phyloP scores from a whole-genome alignment of 1,139 yeast species.

The Scheffersomyces titani region DNA sequence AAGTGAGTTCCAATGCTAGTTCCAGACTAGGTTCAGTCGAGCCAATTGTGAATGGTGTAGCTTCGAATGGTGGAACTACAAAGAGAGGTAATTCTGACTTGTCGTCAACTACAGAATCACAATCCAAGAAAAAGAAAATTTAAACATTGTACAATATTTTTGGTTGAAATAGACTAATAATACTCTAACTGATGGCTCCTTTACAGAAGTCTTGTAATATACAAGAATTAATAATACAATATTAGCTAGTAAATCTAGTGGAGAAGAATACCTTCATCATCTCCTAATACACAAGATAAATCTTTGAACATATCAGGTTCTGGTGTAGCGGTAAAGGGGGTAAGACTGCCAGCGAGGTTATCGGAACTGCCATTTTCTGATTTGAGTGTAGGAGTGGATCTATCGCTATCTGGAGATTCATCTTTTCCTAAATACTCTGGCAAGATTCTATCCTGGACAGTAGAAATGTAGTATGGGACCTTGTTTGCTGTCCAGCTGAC shows the following conservation, averaged over 20 bases:
- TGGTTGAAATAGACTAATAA: not conserved
- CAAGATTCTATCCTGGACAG: conserved; percentile 49
- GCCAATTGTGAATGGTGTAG: conserved; percentile 17
- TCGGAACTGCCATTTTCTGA: conserved; percentile 1
- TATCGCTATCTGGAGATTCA: conserved; percentile 2
- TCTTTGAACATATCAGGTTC: conserved; percentile 1
- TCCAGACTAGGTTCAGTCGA: conserved; percentile 39
- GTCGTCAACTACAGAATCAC: not conserved
- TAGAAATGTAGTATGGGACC: conserved; percentile 77
- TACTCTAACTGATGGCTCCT: conserved; percentile 1
- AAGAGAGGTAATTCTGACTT: conserved; percentile 11
- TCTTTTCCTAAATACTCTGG: conserved; percentile 13
- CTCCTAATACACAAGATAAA: not conserved
- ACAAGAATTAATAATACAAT: not conserved
- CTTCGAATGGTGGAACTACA: conserved; percentile 6
- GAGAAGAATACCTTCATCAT: not conserved
- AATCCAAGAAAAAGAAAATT: conserved; percentile 5
- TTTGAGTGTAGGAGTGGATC: not conserved
- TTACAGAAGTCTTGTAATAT: not conserved
- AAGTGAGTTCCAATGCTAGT: conserved; percentile 24
- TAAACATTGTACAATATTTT: conserved; percentile 1
- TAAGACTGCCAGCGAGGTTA: not conserved
- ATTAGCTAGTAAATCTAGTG: not conserved
- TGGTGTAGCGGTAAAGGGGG: not conserved
- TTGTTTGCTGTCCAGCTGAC: conserved; percentile 93